Base-by-base conservation (phyloP, 2,329 filamentous ascomycete species). In the Alternaria solani region DNA sequence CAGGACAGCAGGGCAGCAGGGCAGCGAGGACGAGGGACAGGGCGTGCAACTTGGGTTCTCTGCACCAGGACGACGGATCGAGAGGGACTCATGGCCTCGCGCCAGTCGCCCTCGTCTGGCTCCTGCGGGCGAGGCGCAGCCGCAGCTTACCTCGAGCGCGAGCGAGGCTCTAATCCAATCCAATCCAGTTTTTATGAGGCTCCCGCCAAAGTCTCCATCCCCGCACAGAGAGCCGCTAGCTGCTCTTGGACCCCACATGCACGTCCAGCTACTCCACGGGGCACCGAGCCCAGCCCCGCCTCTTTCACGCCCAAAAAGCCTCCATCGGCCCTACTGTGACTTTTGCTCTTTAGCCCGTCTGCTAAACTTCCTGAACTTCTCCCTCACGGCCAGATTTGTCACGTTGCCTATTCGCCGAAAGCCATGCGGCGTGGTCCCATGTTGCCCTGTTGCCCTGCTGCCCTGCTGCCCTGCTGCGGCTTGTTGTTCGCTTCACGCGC, bases 131-230 rank as follows among this genome's bases (percentile, higher is more conserved):
- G 57, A 56, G 57, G 57, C 57, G 57, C 57, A 59, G 56, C 57
- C 23, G 57, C 55, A 65, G 57, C 57, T 58, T 55, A 59, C 61
- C 44, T 51, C 36, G 51, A 58, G 55, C 34, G 41, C 38, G 39
- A 23, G 51, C 57, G 48, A 58, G 59, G 55, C 58, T 64, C 62
- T 55, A 61, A 55, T 57, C 20, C 20, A 23, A 23, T 23, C 59
- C 58, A 59, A 55, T 57, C 59, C 57, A 51, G 32, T 25, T 49
- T 51, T 55, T 30, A 61, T 64, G 62, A 62, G 62, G 48, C 62
- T 65, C 62, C 62, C 59, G 55, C 54, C 47, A 30, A 57, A 55
- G 62, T 47, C 53, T 51, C 51, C 58, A 54, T 57, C 58, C 57
- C 58, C 61, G 61, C 61, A 61, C 57, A 51, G 23, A 39, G n/a